Conservation (phyloP, 352 stramenopile genomes). For the Pythium brachiatum region DNA sequence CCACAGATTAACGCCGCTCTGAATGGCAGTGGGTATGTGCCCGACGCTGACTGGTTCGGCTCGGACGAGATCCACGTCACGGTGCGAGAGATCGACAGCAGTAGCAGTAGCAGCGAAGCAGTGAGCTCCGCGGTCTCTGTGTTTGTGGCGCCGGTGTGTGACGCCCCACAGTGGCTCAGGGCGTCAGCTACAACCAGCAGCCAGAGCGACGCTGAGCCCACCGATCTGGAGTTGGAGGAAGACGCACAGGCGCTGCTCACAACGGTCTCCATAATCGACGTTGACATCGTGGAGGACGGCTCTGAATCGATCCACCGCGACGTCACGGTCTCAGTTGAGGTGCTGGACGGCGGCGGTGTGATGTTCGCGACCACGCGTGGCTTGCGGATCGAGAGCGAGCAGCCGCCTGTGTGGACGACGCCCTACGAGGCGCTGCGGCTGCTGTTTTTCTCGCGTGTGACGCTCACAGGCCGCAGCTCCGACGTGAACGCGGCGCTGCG, state of each 20-base stretch:
- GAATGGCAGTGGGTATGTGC: conserved; percentile 47
- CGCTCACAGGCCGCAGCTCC: conserved; percentile 29
- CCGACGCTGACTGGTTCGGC: conserved; percentile 54
- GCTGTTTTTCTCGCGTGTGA: conserved; percentile 44
- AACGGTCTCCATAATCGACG: conserved; percentile 29
- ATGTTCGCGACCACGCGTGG: conserved; percentile 46
- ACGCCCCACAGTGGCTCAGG: conserved; percentile 40
- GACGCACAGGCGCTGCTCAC: conserved; percentile 41
- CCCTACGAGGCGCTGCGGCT: conserved; percentile 21
- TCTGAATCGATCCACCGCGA: conserved; percentile 20
- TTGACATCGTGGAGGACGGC: conserved; percentile 25
- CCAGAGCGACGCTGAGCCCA: not conserved
- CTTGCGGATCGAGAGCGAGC: conserved; percentile 27
- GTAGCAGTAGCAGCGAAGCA: not conserved
- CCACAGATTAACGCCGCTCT: conserved; percentile 52
- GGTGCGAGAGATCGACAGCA: conserved; percentile 24
- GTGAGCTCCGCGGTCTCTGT: conserved; percentile 28
- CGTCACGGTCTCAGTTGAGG: conserved; percentile 34
- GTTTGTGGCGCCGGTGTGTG: conserved; percentile 51
- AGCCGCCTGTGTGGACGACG: conserved; percentile 10
- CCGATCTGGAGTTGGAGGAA: conserved; percentile 38
- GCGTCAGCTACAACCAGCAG: not conserved
- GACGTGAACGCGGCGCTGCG: conserved; percentile 51
- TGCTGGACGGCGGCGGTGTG: conserved; percentile 41
- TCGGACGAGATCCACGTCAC: conserved; percentile 43